Evolutionary conservation across 2,329 filamentous ascomycete genomes (phyloP).

Genomic region (Clarireedia homoeocarpa): DNA sequence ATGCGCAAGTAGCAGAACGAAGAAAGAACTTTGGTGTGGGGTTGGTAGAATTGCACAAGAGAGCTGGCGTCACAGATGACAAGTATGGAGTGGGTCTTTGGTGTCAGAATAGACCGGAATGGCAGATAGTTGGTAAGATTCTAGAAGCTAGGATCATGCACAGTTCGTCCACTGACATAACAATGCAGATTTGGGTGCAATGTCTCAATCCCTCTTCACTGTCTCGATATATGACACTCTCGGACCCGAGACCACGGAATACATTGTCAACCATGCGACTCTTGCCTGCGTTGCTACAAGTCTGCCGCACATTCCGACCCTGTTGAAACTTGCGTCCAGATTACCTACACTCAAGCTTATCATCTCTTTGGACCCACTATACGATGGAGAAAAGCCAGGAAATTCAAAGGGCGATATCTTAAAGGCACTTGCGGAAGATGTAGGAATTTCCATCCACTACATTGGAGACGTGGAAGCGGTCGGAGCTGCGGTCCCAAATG

Average conservation of each 20-base stretch:
- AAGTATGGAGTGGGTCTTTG: constrained; percentile 75
- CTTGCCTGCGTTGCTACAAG: constrained; percentile 70
- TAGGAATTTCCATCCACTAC: constrained; percentile 72
- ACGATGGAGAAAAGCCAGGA: constrained; percentile 67
- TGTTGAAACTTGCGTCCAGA: constrained; percentile 71
- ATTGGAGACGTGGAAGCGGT: constrained; percentile 75
- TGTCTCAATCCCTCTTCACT: constrained; percentile 80
- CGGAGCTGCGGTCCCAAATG: constrained; percentile 59
- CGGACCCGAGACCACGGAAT: constrained; percentile 84
- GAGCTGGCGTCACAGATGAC: constrained; percentile 55
- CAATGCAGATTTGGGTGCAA: constrained; percentile 68
- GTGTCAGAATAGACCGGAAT: constrained; percentile 83
- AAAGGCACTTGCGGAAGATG: constrained; percentile 62
- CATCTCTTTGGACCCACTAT: constrained; percentile 75
- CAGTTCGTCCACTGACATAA: constrained; percentile 9
- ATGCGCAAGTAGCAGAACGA: constrained; percentile 68
- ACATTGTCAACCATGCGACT: constrained; percentile 86
- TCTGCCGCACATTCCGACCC: constrained; percentile 69
- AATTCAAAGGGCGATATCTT: constrained; percentile 75
- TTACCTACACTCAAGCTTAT: constrained; percentile 80
- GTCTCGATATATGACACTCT: constrained; percentile 97
- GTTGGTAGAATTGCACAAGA: constrained; percentile 71
- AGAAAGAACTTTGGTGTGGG: constrained; percentile 81
- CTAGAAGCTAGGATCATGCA: background rate
- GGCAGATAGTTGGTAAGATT: constrained; percentile 67